Base-by-base conservation (phyloP, 148 eudicot species). In the Fagopyrum homotropicum region DNA sequence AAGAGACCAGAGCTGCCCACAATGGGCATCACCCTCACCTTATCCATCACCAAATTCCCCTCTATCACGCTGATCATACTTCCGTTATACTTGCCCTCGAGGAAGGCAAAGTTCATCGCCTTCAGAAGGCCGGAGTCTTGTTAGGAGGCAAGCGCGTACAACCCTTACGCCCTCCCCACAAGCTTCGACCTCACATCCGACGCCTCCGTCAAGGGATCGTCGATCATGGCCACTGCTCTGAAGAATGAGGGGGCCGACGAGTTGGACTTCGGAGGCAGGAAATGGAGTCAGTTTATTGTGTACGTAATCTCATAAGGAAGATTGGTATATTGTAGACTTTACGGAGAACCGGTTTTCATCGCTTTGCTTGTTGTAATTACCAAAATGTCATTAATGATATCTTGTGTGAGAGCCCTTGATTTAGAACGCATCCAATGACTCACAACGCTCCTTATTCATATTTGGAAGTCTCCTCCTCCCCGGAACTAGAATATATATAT, bases 21-120 rank as follows among this genome's bases (percentile, higher is more conserved):
- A 0, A 81, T 49, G 1, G 83, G 78, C 83, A 83, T 77, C 75
- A 78, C 86, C 45, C 83, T 44, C 8, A 75, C 80, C 78, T 72
- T 73, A 11, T 72, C 12, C 11, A 72, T 68, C 8, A 83, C 77
- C 63, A 45, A 9, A 46, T 85, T 83, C 69, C 82, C 47, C 30
- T 86, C 88, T 71, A 83, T 47, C 19, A 85, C 72, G 9, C 75
- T 78, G 19, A 85, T 44, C 4, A 77, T 56, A 69, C 88, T 85
- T 3, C 88, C 88, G 14, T 85, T 85, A n/a, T 82, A 85, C 59
- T 78, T 80, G 4, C 83, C 88, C 6, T 80, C 80, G 17, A 52
- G n/a, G 22, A 85, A 83, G 9, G 63, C 86, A 2, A 81, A 81
- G 30, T 85, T 85, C 86, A 81, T 79, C 5, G 76, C 79, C 88